phyloP scores from a whole-genome alignment of 1,284 basidiomycete species.

The Taiwanofungus camphoratus region DNA sequence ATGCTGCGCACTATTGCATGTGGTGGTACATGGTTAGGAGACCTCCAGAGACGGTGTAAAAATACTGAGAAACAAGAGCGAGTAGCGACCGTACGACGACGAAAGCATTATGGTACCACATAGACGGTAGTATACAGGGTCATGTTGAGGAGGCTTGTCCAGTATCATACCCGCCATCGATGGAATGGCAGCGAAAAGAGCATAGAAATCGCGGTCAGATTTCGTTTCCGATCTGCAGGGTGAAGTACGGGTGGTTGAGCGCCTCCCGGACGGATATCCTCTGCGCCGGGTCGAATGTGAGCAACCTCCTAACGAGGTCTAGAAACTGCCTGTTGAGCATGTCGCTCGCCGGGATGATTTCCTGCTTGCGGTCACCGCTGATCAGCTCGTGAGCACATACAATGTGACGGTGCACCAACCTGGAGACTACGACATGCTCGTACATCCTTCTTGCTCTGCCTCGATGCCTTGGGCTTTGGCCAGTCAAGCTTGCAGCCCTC shows the following conservation, averaged over 20 bases:
- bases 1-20: conserved; percentile 28
- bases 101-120: conserved; percentile 26
- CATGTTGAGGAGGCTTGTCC: conserved; percentile 23
- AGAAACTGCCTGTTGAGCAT: conserved; percentile 76
- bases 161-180: conserved; percentile 19
- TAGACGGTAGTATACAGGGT: conserved; percentile 28
- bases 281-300: conserved; percentile 88
- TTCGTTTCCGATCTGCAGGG: conserved; percentile 47
- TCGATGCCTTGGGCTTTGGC: conserved; percentile 82
- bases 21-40: conserved; percentile 26
- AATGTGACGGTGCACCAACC: conserved; percentile 38
- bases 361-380: conserved; percentile 38
- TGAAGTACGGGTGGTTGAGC: conserved; percentile 83
- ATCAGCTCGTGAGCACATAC: conserved; percentile 1
- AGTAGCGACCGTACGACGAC: conserved; percentile 24
- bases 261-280: conserved; percentile 86
- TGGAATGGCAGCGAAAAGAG: conserved; percentile 11
- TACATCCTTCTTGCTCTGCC: conserved; percentile 93
- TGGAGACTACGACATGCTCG: conserved; percentile 76
- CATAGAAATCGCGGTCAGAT: conserved; percentile 21
- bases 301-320: conserved; percentile 80
- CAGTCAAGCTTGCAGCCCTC: conserved; percentile 82
- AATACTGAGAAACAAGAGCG: conserved; percentile 21
- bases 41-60: conserved; percentile 19
- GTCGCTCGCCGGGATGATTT: conserved; percentile 77